Base-by-base conservation (phyloP, 768 basidiomycete genomes). In the Favolaschia claudopus region DNA sequence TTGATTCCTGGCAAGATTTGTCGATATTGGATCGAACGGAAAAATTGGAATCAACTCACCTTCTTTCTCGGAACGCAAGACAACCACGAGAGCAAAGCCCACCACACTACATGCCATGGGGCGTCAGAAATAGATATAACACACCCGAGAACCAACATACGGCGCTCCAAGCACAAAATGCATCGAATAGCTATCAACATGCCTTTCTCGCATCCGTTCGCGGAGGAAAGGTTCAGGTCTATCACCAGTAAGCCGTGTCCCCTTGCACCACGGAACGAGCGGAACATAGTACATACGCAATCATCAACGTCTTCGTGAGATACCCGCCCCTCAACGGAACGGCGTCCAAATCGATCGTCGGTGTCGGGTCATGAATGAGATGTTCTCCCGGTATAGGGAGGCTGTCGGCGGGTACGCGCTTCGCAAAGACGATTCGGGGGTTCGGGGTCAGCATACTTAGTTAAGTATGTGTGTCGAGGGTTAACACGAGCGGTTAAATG, bases 241-340 rank as follows among this genome's bases (percentile, higher is more conserved):
- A 71, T 13, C 33, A 24, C 24, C 19, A 45, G n/a, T n/a, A n/a
- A n/a, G n/a, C n/a, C n/a, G n/a, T n/a, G n/a, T n/a, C n/a, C n/a
- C n/a, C n/a, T n/a, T n/a, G n/a, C n/a, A n/a, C n/a, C n/a, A n/a
- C n/a, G n/a, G n/a, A n/a, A n/a, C n/a, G n/a, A n/a, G n/a, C n/a
- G n/a, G n/a, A n/a, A n/a, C n/a, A 28, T 7, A 9, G 24, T 19
- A 19, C 40, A 68, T 28, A 79, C 45, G 15, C 65, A 63, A 74
- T 5, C 74, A 77, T 65, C 9, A 79, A 64, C 2, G 71, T 72
- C 67, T 77, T 79, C 58, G 76, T 57, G 25, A 80, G 57, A 31
- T 74, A 55, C 0, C 73, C 73, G 0, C 74, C 70, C 9, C 73
- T 64, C 45, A 76, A 64, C 3, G 70, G 66, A 4, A 72, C 70